phyloP scores from a whole-genome alignment of 805 yeast species.

The Starmera amethionina region DNA sequence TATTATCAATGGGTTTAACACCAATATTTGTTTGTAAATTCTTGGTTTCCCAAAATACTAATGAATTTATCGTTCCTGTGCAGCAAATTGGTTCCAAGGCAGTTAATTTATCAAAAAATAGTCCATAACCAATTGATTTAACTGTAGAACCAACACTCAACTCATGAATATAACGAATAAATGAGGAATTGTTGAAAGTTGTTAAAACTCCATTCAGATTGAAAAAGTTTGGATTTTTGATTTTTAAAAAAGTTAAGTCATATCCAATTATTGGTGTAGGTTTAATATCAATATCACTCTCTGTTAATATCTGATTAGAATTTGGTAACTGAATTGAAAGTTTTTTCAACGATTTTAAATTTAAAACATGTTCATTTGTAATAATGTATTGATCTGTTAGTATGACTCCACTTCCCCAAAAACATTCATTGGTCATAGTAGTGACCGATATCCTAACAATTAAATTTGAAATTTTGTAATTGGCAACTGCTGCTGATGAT shows the following conservation, averaged over 20 bases:
- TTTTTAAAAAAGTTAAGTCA: constrained; percentile 16
- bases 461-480: constrained; percentile 1
- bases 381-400: constrained; percentile 9
- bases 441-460: constrained; percentile 15
- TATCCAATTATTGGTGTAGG: constrained; percentile 14
- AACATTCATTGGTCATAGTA: constrained; percentile 8
- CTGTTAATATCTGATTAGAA: constrained; percentile 2
- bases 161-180: neutral
- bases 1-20: neutral
- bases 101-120: constrained; percentile 8
- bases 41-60: constrained; percentile 8
- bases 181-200: constrained; percentile 1
- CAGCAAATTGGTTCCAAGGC: constrained; percentile 11
- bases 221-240: constrained; percentile 2
- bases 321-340: constrained; percentile 8
- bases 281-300: constrained; percentile 6
- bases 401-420: constrained; percentile 21
- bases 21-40: neutral
- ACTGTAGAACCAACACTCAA: constrained; percentile 10
- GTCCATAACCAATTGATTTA: constrained; percentile 17
- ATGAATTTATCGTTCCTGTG: constrained; percentile 13
- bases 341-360: constrained; percentile 4
- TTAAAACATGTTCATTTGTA: constrained; percentile 18
- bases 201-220: constrained; percentile 8
- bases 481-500: neutral